These are phyloP conservation scores for Phytophthora pini DNA, from an alignment of 352 stramenopile genomes.

Conservation along the genomic window DNA sequence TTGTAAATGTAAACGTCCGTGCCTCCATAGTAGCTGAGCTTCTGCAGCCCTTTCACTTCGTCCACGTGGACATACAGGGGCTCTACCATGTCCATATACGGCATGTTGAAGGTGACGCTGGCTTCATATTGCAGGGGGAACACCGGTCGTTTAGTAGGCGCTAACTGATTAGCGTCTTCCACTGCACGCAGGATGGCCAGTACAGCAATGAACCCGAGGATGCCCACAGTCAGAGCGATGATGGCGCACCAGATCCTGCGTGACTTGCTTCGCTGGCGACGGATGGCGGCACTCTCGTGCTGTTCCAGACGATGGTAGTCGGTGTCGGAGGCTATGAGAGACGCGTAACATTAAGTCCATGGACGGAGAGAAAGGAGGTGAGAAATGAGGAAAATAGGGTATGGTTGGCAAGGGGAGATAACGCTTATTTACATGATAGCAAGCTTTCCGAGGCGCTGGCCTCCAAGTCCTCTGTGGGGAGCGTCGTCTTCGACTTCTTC, in stretches of 20 bases:
- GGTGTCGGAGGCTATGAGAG: conserved; percentile 25
- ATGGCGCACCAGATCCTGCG: conserved; percentile 86
- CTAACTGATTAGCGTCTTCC: conserved; percentile 76
- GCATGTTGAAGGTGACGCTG: conserved; percentile 88
- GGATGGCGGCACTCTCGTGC: conserved; percentile 46
- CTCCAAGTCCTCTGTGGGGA: conserved; percentile 53
- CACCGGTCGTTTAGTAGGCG: conserved; percentile 67
- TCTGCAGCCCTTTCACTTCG: conserved; percentile 73
- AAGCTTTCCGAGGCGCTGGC: conserved; percentile 54
- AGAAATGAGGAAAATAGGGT: conserved; percentile 1
- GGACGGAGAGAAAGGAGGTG: neutral
- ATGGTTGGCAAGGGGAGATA: conserved; percentile 5
- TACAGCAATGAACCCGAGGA: conserved; percentile 83
- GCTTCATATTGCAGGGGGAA: conserved; percentile 90
- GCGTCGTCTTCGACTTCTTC: conserved; percentile 66
- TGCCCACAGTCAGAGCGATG: conserved; percentile 74
- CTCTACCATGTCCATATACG: conserved; percentile 90
- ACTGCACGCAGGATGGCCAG: conserved; percentile 85
- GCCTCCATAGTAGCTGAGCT: conserved; percentile 90
- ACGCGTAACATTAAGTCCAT: conserved; percentile 22
- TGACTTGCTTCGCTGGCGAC: conserved; percentile 68
- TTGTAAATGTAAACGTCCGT: conserved; percentile 92
- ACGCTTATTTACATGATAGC: conserved; percentile 40
- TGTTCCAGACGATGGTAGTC: conserved; percentile 40
- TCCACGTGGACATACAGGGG: conserved; percentile 88